Evolutionary conservation across 495 filamentous ascomycete genomes (phyloP), one percentile per base, ranked within the genome.

Genomic region (Aspergillus egyptiacus): DNA sequence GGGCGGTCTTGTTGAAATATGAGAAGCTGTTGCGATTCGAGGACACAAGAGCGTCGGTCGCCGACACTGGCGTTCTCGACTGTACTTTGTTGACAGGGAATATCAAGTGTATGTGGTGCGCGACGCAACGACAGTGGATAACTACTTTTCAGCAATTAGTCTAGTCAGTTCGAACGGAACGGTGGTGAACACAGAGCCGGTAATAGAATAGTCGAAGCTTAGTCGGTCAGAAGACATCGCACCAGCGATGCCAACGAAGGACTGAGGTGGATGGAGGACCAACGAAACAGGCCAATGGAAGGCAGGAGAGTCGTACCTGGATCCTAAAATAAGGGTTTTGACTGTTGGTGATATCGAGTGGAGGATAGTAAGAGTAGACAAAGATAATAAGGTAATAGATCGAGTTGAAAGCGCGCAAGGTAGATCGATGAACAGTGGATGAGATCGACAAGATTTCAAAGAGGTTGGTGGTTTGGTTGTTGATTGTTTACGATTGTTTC

Each of bases 401-500:
- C 36, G 44, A 32, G 39, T 17, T 33, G 51, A 57, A 47, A 14
- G 53, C 50, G 49, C 48, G 10, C 46, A 48, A 59, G 54, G 54
- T 40, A 42, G 32, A 48, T 37, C 36, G 51, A 64, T 44, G 19
- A 28, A 55, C 35, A 13, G 22, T 13, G 46, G 46, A 17, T 38
- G 20, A 36, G 54, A 7, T 39, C 46, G 55, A 46, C 19, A 41
- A 51, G 46, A 36, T 25, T 36, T 24, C 31, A 18, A 24, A 41
- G 48, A 58, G 56, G 51, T 22, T 58, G 51, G 51, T 38, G 53
- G 32, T n/a, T n/a, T n/a, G n/a, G n/a, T n/a, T 39, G 50, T 49
- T 42, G 14, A 56, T n/a, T n/a, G 53, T 51, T 10, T 5, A 10
- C 10, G 49, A 48, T 28, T 39, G 41, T 25, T 55, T 41, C 25